Base-by-base conservation (phyloP, 2,329 filamentous ascomycete species). In the Colletotrichum nymphaeae region DNA sequence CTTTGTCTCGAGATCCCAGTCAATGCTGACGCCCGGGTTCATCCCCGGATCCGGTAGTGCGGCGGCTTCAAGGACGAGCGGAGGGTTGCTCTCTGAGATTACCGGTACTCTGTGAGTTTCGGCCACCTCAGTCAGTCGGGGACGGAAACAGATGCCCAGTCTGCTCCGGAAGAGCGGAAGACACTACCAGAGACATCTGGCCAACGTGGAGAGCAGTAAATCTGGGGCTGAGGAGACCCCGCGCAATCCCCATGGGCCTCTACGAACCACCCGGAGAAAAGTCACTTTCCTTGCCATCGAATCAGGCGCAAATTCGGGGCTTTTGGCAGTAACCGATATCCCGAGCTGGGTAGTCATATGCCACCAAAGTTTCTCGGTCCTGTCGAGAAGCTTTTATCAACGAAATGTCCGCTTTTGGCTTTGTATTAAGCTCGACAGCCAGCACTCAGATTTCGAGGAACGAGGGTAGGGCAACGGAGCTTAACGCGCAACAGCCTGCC, bases 61-160 rank as follows among this genome's bases (percentile, higher is more conserved):
- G 67, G 35, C 62, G 56, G 26, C 60, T 65, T 58, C 67, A 69
- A 62, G 71, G 71, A 71, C 71, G 67, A 71, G 67, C 71, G 70
- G 70, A 73, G 53, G 46, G 24, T 26, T 70, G 55, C 14, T 14
- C 53, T 32, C 37, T 63, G 42, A 19, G 30, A 5, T 57, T 69
- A 35, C 58, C 53, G 53, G 42, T 22, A 59, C 46, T 24, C 26
- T 19, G 5, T 35, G 37, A 30, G 55, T 56, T 65, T 64, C 66
- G 59, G 22, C 32, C 66, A 26, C 30, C 14, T 42, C 9, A 19
- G 32, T 60, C 46, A 35, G 24, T 46, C 35, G 46, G 53, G n/a
- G 53, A 46, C n/a, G 70, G 46, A 16, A 70, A 42, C 24, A 14
- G 24, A 59, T 42, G n/a, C 42, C 22, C n/a, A 46, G 35, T 49